These are phyloP conservation scores for Gnomoniopsis smithogilvyi DNA, from an alignment of 2,329 filamentous ascomycete species.

Conservation along the genomic window DNA sequence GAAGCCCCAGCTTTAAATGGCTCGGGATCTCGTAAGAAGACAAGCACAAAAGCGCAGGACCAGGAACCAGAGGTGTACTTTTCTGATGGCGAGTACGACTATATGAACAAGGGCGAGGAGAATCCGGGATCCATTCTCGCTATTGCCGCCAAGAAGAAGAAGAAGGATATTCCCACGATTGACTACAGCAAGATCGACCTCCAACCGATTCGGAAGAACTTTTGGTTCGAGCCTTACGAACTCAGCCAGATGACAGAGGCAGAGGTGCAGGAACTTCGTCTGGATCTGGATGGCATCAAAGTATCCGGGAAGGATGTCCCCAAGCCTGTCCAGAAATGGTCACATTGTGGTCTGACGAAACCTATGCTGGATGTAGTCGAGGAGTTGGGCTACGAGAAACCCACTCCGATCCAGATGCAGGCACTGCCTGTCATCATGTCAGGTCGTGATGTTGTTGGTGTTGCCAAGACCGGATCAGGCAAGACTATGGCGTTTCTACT, in stretches of 20 bases:
- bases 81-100: slow-evolving; percentile 73
- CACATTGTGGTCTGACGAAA: slow-evolving; percentile 85
- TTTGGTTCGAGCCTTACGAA: slow-evolving; percentile 89
- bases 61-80: slow-evolving; percentile 83
- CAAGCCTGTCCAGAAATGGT: slow-evolving; percentile 94
- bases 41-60: slow-evolving; percentile 43
- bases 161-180: slow-evolving; percentile 88
- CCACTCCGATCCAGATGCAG: slow-evolving; percentile 93
- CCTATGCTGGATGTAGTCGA: slow-evolving; percentile 85
- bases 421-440: slow-evolving; percentile 95
- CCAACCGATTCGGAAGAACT: slow-evolving; percentile 84
- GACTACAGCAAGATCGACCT: slow-evolving; percentile 87
- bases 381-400: slow-evolving; percentile 77
- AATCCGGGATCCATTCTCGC: slow-evolving; percentile 48
- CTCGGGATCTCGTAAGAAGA: slow-evolving; percentile 28
- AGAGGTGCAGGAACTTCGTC: slow-evolving; percentile 74
- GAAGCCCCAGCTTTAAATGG: slow-evolving; percentile 39
- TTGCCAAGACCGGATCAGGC: slow-evolving; percentile 95
- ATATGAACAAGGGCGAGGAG: slow-evolving; percentile 44
- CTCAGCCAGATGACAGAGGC: slow-evolving; percentile 78
- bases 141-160: slow-evolving; percentile 69
- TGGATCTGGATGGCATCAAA: slow-evolving; percentile 94
- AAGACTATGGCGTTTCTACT: slow-evolving; percentile 95
- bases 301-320: slow-evolving; percentile 85
- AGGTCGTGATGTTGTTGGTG: slow-evolving; percentile 89